A percentile compares a stretch with the other conserved stretches of the same genome.
Conservation (phyloP, 192 early-diverging fungal genomes). For the Coemansia sp. region DNA sequence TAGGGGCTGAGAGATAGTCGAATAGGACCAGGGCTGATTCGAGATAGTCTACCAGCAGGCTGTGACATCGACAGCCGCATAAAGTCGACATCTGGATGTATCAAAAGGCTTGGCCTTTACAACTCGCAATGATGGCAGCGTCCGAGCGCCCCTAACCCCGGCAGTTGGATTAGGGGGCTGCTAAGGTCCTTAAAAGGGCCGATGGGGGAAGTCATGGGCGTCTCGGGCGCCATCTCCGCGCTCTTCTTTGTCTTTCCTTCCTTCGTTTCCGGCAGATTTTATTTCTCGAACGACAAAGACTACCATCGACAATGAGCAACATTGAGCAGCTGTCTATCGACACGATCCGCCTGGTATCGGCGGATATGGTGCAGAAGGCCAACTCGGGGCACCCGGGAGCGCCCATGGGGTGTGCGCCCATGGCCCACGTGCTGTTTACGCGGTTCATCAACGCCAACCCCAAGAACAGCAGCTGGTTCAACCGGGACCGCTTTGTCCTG, state of each 20-base stretch:
- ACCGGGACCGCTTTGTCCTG: constrained; percentile 95
- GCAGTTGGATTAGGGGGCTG: too few species aligned
- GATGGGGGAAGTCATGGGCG: neutral
- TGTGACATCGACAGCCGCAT: too few species aligned
- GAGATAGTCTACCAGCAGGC: too few species aligned
- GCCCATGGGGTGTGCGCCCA: constrained; percentile 95
- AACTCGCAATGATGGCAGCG: too few species aligned
- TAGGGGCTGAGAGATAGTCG: too few species aligned
- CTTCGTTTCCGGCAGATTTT: neutral
- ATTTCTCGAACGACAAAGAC: neutral
- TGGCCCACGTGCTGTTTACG: constrained; percentile 88
- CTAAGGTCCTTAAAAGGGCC: too few species aligned
- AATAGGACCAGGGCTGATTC: too few species aligned
- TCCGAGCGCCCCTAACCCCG: too few species aligned
- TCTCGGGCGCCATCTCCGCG: neutral
- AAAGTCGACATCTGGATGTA: too few species aligned
- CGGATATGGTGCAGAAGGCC: constrained; percentile 81
- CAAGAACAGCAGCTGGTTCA: constrained; percentile 83
- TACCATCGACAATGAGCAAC: constrained; percentile 4
- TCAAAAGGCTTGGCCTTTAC: too few species aligned
- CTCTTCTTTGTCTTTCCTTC: neutral
- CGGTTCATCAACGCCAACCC: constrained; percentile 79
- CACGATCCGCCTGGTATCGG: constrained; percentile 84
- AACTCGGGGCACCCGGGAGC: constrained; percentile 96
- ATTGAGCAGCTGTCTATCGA: constrained; percentile 65